A percentile compares a stretch with the other conserved stretches of the same genome.
phyloP scores from a whole-genome alignment of 495 filamentous ascomycete genomes.

The Copromyces sp. region DNA sequence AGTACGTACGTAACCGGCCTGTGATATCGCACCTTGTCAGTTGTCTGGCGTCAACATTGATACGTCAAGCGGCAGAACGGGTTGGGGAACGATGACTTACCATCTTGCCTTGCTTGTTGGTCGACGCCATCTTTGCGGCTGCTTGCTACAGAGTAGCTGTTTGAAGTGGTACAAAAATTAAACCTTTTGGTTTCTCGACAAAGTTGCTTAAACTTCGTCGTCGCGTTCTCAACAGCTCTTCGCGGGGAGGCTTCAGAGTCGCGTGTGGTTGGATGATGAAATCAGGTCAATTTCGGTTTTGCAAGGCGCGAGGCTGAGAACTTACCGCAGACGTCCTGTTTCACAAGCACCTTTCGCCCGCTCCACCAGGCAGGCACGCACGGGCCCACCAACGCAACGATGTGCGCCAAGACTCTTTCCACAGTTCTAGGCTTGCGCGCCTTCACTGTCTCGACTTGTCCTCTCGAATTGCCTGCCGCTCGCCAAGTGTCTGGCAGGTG shows the following conservation, averaged over 20 bases:
- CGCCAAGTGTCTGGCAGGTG: neutral
- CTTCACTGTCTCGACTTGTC: neutral
- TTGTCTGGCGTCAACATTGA: constrained; percentile 49
- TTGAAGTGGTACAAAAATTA: constrained; percentile 45
- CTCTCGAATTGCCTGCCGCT: neutral
- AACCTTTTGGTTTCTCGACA: constrained; percentile 12
- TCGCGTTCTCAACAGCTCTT: constrained; percentile 16
- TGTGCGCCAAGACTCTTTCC: neutral
- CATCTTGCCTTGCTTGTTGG: constrained; percentile 98
- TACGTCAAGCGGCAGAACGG: constrained; percentile 28
- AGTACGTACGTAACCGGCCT: constrained; percentile 94
- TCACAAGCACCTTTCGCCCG: constrained; percentile 13
- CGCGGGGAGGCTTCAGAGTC: constrained; percentile 24
- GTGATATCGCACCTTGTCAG: constrained; percentile 50
- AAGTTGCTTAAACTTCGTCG: constrained; percentile 19
- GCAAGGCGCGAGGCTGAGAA: constrained; percentile 25
- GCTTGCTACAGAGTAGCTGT: constrained; percentile 59
- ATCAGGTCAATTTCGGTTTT: constrained; percentile 4
- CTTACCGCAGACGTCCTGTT: constrained; percentile 10
- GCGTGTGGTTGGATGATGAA: constrained; percentile 27
- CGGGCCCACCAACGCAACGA: constrained; percentile 3
- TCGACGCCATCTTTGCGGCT: constrained; percentile 66
- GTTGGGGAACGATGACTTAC: constrained; percentile 48
- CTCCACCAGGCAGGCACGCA: neutral
- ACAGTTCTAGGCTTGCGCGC: neutral